Base-by-base conservation (phyloP, 169 alveolate species). In the Eimeria sp. region DNA sequence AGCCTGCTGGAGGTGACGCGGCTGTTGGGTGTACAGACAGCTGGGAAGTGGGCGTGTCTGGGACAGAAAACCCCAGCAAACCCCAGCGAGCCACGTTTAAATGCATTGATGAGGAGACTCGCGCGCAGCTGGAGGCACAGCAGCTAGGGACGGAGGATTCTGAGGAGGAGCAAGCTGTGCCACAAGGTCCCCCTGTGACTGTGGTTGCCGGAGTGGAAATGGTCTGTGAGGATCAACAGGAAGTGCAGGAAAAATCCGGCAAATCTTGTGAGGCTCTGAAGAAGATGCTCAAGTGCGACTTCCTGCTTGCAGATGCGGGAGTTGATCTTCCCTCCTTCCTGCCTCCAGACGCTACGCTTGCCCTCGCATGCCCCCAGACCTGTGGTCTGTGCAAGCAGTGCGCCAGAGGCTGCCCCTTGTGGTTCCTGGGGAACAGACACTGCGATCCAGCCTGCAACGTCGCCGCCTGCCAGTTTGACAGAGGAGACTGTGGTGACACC, bases 311-410 rank as follows among this genome's bases (percentile, higher is more conserved):
- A 23, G 97, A 95, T 72, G 95, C 96, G 46, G 97, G 97, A 52
- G 82, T 90, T 37, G 91, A 82, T 37, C 95, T 90, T 66, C 97
- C 97, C 23, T 37, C 95, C 46, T 77, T 74, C 52, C 54, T 97
- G 37, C 96, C 98, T n/a, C 85, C 90, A 33, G 91, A 95, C 33
- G 95, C 97, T 14, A 97, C 97, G 20, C 96, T 97, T 30, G 97
- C 96, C 13, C 96, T 90, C 64, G 97, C 96, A 71, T 97, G 98
- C 64, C 98, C 98, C 18, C 89, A 58, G 83, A 95, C 97, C 58
- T 97, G 98, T 83, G 97, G 97, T 14, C 95, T 95, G 62, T 97
- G 98, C 91, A 95, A 85, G 64, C 96, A 93, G 71, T 97, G 98
- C 74, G 96, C 98, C 43, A 87, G 91, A n/a, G 97, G 97, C 43